Base-by-base conservation (phyloP, 75 land plant species). In the Selaginella moellendorffii region DNA sequence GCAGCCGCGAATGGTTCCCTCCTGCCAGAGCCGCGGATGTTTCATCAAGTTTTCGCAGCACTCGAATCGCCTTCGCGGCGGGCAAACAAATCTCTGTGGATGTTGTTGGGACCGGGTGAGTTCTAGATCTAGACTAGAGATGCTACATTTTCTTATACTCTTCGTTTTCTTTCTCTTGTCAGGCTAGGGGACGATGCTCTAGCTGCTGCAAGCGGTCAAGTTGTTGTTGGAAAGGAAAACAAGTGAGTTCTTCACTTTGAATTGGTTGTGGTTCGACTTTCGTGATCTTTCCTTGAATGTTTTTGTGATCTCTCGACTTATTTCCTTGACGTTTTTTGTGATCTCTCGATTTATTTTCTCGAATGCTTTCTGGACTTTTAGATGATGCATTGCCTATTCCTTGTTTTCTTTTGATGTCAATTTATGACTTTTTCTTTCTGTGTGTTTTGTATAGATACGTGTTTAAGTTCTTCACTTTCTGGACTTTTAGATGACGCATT, bases 101-200 rank as follows among this genome's bases (percentile, higher is more conserved):
- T 54, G 58, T 25, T 10, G 52, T 65, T 19, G 60, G 61, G 18
- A 66, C 69, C 14, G 69, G 72, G 72, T 71, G 60, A 71, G 69
- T 65, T n/a, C n/a, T n/a, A n/a, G 46, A 5, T 36, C 46, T 36
- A 5, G 14, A 36, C 46, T 36, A 5, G 14, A 36, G 5, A 5
- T 5, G 46, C 5, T 36, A 36, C 14, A 36, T 36, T 36, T 36
- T 36, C 46, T 5, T 36, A 36, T 36, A 36, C 5, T 36, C 5
- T 36, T 5, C 14, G 46, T 36, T 5, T 36, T 5, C 46, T 36
- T 36, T 36, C 46, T 8, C 26, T 67, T 53, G 31, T 20, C 52
- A 72, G 91, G 12, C 76, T 90, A 23, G 97, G 97, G 1, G 96
- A 92, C 28, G 97, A 92, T 22, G 90, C 96, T n/a, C 74, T 92